These are phyloP conservation scores for Globisporangium paddicum DNA, from an alignment of 352 stramenopile species.

Conservation along the genomic window DNA sequence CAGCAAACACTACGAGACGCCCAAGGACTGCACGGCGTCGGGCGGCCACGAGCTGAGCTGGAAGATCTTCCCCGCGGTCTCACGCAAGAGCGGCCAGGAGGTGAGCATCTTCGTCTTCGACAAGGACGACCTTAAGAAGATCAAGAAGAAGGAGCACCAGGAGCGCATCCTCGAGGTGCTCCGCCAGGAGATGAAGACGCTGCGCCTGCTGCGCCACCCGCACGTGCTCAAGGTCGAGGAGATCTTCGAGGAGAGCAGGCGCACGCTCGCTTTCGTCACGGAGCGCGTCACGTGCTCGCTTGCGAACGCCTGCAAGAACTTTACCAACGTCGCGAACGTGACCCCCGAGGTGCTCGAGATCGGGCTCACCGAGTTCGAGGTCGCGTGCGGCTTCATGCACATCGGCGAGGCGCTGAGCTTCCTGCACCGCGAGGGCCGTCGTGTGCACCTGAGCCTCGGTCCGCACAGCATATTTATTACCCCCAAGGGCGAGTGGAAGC, in stretches of 20 bases:
- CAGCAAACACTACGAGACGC: constrained; percentile 82
- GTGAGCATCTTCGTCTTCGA: constrained; percentile 87
- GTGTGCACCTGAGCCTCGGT: constrained; percentile 82
- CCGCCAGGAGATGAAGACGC: constrained; percentile 85
- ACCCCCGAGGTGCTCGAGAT: constrained; percentile 86
- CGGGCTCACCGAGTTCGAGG: constrained; percentile 83
- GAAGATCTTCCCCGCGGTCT: constrained; percentile 82
- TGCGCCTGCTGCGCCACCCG: constrained; percentile 81
- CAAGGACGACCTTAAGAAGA: constrained; percentile 79
- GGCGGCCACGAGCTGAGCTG: constrained; percentile 79
- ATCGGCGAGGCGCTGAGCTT: constrained; percentile 89
- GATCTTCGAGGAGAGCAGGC: constrained; percentile 84
- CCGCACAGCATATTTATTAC: constrained; percentile 90
- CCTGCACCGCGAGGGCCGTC: constrained; percentile 83
- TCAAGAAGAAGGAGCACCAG: constrained; percentile 83
- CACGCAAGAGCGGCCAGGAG: constrained; percentile 73
- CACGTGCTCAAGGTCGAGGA: constrained; percentile 90
- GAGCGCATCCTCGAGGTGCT: constrained; percentile 86
- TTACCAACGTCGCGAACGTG: constrained; percentile 81
- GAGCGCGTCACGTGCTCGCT: constrained; percentile 89
- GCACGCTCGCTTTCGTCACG: constrained; percentile 87
- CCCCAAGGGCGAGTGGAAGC: constrained; percentile 89
- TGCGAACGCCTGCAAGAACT: constrained; percentile 89
- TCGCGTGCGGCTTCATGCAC: constrained; percentile 85
- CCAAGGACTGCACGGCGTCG: constrained; percentile 79